Percentiles rank a stretch among this genome's conserved stretches.
phyloP scores from a whole-genome alignment of 2,329 filamentous ascomycete genomes.

The Polychaeton citri region DNA sequence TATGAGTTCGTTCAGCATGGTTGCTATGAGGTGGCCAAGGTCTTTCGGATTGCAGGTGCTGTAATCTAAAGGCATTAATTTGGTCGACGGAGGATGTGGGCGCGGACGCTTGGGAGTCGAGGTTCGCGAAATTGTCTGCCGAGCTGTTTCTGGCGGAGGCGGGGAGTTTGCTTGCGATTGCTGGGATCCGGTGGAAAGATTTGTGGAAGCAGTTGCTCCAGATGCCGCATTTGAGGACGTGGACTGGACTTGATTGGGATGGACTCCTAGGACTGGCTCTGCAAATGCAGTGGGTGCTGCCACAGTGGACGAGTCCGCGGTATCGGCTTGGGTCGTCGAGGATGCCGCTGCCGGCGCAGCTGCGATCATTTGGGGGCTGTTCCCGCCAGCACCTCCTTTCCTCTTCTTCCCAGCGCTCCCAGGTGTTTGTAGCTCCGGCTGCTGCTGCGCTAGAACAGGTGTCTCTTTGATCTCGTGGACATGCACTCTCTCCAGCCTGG shows the following conservation, averaged over 20 bases:
- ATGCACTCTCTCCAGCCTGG: neutral
- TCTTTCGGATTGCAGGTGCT: constrained; percentile 73
- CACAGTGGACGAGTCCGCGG: neutral
- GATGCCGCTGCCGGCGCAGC: constrained; percentile 6
- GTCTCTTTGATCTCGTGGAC: neutral
- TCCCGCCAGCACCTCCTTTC: constrained; percentile 8
- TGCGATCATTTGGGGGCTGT: constrained; percentile 8
- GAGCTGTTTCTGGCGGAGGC: constrained; percentile 11
- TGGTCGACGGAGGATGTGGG: constrained; percentile 32
- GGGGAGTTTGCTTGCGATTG: constrained; percentile 2
- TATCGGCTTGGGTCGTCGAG: constrained; percentile 1
- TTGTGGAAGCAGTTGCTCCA: neutral
- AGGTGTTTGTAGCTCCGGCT: constrained; percentile 6
- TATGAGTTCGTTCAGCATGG: constrained; percentile 93
- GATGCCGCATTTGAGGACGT: neutral
- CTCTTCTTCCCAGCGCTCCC: constrained; percentile 12
- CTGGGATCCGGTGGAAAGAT: neutral
- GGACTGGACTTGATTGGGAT: neutral
- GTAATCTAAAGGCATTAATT: constrained; percentile 59
- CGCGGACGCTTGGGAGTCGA: constrained; percentile 33
- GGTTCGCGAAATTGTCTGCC: constrained; percentile 16
- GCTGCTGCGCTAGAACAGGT: neutral
- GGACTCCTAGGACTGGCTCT: neutral
- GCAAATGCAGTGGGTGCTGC: constrained; percentile 1
- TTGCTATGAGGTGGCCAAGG: constrained; percentile 77